Conservation (phyloP, 1,284 basidiomycete species). For the Taiwanofungus camphoratus region DNA sequence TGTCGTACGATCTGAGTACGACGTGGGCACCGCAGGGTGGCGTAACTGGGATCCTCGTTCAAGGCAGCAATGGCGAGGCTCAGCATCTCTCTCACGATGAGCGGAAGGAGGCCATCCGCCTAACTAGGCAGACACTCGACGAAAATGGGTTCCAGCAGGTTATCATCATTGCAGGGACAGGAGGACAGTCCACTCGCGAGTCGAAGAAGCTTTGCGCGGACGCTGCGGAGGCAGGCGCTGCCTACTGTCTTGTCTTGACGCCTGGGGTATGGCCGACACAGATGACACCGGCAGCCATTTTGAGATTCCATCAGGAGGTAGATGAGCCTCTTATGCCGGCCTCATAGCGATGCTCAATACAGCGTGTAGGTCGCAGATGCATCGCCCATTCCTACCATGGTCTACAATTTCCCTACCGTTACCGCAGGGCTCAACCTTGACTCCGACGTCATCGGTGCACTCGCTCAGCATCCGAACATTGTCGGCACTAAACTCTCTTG, state of each 20-base stretch:
- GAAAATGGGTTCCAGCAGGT: conserved; percentile 62
- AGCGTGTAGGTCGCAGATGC: conserved; percentile 65
- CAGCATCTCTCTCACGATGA: conserved; percentile 72
- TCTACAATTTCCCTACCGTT: conserved; percentile 86
- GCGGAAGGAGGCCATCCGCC: conserved; percentile 55
- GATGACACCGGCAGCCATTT: conserved; percentile 57
- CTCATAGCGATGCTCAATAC: conserved; percentile 9
- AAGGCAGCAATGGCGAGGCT: conserved; percentile 76
- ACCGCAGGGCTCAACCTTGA: conserved; percentile 85
- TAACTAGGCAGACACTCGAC: conserved; percentile 73
- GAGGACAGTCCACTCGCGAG: conserved; percentile 76
- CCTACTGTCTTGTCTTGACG: conserved; percentile 70
- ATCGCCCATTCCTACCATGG: conserved; percentile 81
- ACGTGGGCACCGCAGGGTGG: conserved; percentile 40
- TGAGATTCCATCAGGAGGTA: conserved; percentile 61
- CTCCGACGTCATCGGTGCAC: conserved; percentile 70
- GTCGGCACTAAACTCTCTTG: conserved; percentile 88
- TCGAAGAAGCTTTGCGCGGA: conserved; percentile 77
- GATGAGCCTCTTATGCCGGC: conserved; percentile 7
- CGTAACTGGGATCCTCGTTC: conserved; percentile 69
- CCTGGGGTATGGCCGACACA: conserved; percentile 62
- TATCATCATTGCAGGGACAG: conserved; percentile 81
- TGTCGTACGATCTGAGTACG: neutral
- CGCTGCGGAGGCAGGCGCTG: conserved; percentile 77
- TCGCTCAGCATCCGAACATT: conserved; percentile 82